A percentile compares a stretch with the other conserved stretches of the same genome.
These are phyloP conservation scores for Scedosporium dehoogii DNA, from an alignment of 2,329 filamentous ascomycete genomes.

Conservation along the genomic window DNA sequence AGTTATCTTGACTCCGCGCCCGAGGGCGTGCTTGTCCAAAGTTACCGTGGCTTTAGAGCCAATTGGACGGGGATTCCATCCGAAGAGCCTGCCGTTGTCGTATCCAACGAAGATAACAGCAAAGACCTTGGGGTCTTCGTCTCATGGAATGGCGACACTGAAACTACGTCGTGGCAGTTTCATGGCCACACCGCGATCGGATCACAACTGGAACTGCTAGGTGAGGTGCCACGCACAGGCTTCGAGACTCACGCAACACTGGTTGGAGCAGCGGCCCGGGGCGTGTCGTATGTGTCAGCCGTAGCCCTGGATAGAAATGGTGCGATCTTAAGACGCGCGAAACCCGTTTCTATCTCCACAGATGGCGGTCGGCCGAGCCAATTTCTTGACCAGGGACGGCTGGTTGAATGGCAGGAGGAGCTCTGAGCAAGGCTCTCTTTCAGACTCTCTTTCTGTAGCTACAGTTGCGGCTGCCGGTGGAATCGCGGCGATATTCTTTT, in stretches of 20 bases:
- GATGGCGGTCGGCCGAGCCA: too few relatives aligned
- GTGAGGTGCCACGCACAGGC: neutral
- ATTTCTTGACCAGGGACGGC: too few relatives aligned
- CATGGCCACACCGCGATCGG: constrained; percentile 19
- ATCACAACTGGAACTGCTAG: neutral
- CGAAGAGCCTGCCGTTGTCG: constrained; percentile 15
- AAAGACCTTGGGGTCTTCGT: constrained; percentile 27
- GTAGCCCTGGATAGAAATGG: too few relatives aligned
- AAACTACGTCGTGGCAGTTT: constrained; percentile 37
- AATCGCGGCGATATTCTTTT: too few relatives aligned
- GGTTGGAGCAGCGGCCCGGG: too few relatives aligned
- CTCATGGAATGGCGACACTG: constrained; percentile 43
- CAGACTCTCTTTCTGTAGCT: too few relatives aligned
- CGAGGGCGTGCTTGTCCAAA: constrained; percentile 30
- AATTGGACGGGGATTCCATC: constrained; percentile 39
- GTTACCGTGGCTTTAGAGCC: constrained; percentile 44
- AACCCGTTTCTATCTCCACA: too few relatives aligned
- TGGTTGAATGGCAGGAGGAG: too few relatives aligned
- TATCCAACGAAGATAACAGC: constrained; percentile 8
- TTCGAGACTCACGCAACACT: neutral
- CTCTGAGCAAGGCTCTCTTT: too few relatives aligned
- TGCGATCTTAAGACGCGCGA: too few relatives aligned
- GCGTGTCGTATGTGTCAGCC: too few relatives aligned
- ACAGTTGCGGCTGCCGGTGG: too few relatives aligned
- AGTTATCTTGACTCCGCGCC: constrained; percentile 30